Evolutionary conservation across 768 basidiomycete species (phyloP).

Genomic region (Boletus sp.): DNA sequence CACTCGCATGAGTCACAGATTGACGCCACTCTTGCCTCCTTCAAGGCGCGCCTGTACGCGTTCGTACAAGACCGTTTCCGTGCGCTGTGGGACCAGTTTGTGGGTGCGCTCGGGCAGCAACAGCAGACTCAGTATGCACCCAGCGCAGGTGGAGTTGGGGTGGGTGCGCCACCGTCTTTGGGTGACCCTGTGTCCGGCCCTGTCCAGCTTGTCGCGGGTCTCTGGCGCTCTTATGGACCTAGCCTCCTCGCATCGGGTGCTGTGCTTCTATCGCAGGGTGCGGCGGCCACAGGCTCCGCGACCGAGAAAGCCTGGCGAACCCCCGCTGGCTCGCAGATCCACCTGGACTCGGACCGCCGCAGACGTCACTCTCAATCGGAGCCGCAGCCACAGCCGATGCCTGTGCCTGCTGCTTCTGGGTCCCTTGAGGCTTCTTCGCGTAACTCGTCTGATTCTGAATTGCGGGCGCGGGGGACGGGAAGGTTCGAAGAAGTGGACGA

Average conservation of each 20-base stretch:
- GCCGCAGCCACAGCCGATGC: slow-evolving; percentile 26
- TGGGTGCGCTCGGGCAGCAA: slow-evolving; percentile 46
- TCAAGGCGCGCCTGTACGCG: slow-evolving; percentile 54
- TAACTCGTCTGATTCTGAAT: slow-evolving; percentile 40
- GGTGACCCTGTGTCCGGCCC: slow-evolving; percentile 60
- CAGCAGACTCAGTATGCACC: slow-evolving; percentile 25
- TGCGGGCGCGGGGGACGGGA: slow-evolving; percentile 46
- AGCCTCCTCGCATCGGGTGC: slow-evolving; percentile 65
- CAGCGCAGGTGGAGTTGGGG: slow-evolving; percentile 18
- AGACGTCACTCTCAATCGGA: slow-evolving; percentile 55
- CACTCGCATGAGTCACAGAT: slow-evolving; percentile 79
- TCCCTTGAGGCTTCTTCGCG: slow-evolving; percentile 34
- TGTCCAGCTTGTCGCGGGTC: slow-evolving; percentile 55
- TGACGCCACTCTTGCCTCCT: slow-evolving; percentile 69
- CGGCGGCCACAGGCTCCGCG: slow-evolving; percentile 37
- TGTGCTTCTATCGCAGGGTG: slow-evolving; percentile 53
- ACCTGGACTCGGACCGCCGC: slow-evolving; percentile 43
- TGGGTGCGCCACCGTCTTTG: slow-evolving; percentile 43
- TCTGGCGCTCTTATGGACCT: slow-evolving; percentile 83
- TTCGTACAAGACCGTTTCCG: slow-evolving; percentile 64
- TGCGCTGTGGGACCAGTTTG: slow-evolving; percentile 62
- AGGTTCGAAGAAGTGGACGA: slow-evolving; percentile 68
- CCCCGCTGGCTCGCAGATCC: slow-evolving; percentile 30
- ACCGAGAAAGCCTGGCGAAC: slow-evolving; percentile 27
- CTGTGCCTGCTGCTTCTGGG: slow-evolving; percentile 31